phyloP scores from a whole-genome alignment of 2,329 filamentous ascomycete genomes.

The Ascochyta rabiei region DNA sequence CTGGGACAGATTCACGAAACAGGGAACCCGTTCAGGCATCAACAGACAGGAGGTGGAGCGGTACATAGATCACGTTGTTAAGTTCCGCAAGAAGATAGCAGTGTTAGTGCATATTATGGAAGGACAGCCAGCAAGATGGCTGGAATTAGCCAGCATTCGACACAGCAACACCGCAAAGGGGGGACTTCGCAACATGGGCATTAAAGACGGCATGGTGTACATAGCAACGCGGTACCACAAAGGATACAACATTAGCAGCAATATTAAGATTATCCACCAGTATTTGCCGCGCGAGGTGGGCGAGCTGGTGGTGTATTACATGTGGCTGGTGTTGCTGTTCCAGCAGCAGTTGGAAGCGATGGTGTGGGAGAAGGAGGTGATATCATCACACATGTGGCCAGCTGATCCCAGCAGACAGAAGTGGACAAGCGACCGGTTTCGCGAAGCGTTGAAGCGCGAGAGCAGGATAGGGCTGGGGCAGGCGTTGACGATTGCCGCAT shows the following conservation, averaged over 20 bases:
- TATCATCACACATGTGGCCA: conserved; percentile 20
- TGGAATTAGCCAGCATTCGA: conserved; percentile 7
- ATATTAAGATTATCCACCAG: conserved; percentile 32
- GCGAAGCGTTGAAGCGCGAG: conserved; percentile 19
- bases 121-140: conserved; percentile 6
- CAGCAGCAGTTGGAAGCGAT: not conserved
- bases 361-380: conserved; percentile 17
- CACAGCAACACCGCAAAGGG: conserved; percentile 22
- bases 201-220: conserved; percentile 19
- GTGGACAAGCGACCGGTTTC: conserved; percentile 18
- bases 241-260: conserved; percentile 18
- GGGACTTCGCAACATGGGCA: conserved; percentile 16
- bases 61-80: conserved; percentile 3
- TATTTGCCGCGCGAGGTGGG: conserved; percentile 34
- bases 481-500: conserved; percentile 15
- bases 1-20: conserved; percentile 3
- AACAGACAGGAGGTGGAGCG: too few species aligned
- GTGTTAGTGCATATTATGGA: too few species aligned
- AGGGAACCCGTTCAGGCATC: not conserved
- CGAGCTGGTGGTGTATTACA: conserved; percentile 25
- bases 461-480: conserved; percentile 14
- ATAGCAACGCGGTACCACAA: conserved; percentile 31
- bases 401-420: conserved; percentile 11
- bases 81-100: conserved; percentile 20
- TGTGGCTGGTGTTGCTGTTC: conserved; percentile 15